These are phyloP conservation scores for Alliaria petiolata DNA, from an alignment of 345 rosid genomes.

Conservation along the genomic window DNA sequence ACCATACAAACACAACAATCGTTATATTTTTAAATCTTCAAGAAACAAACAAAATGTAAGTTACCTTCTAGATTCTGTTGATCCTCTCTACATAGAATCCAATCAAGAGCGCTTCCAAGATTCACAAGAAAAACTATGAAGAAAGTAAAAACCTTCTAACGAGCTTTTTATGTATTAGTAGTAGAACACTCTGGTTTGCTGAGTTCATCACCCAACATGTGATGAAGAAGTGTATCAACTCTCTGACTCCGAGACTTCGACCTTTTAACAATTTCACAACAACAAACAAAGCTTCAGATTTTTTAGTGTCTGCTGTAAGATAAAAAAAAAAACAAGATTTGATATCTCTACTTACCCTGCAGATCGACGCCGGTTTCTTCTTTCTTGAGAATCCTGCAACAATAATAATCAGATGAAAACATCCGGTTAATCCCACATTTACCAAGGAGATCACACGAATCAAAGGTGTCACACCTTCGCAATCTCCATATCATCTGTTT, in stretches of 20 bases:
- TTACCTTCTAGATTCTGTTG: too few relatives aligned
- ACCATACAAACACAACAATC: too few relatives aligned
- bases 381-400: conserved; percentile 46
- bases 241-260: conserved; percentile 83
- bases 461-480: too few relatives aligned
- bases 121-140: neutral
- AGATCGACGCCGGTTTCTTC: conserved; percentile 41
- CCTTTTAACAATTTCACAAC: conserved; percentile 42
- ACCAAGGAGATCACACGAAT: too few relatives aligned
- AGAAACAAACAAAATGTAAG: too few relatives aligned
- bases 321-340: neutral
- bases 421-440: neutral
- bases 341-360: conserved; percentile 54
- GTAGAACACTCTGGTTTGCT: conserved; percentile 36
- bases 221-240: conserved; percentile 89
- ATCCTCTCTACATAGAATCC: neutral
- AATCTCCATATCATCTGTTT: too few relatives aligned
- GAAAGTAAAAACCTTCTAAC: neutral
- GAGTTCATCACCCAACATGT: conserved; percentile 61
- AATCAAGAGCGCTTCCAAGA: conserved; percentile 11
- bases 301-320: neutral
- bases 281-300: neutral
- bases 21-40: too few relatives aligned
- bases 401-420: neutral
- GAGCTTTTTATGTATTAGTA: neutral